Base-by-base conservation (phyloP, 768 basidiomycete species). In the Xerocomus brunneocitrinus region DNA sequence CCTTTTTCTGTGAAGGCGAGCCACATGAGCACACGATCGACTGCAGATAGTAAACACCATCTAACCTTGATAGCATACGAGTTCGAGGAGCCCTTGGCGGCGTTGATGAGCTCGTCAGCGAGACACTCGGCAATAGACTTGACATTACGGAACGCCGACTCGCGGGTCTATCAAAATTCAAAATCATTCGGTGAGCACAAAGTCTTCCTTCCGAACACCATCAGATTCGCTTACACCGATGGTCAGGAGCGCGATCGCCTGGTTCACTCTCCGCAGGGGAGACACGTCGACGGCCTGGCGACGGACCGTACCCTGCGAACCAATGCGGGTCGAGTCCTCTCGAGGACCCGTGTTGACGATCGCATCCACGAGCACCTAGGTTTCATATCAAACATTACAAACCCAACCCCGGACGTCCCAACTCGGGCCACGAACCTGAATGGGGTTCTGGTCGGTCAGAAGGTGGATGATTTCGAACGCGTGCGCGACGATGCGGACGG, bases 381-480 rank as follows among this genome's bases (percentile, higher is more conserved):
- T 25, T 7, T 22, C 47, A 32, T 43, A 24, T 14, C 16, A 28
- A 16, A 50, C 41, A 13, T n/a, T 8, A 50, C 25, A 27, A 22
- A 12, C 25, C 13, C 13, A 8, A 10, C 2, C 2, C 14, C 5
- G 8, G 0, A 8, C 1, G 8, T 12, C 13, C 6, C 9, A n/a
- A 24, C 32, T 25, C 8, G 19, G 4, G 28, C 22, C 8, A 67
- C 84, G 59, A 57, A 93, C 93, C 80, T 99, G 97, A 71, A 99
- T 94, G 58, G 97, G 97, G 81, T 99, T 99, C 78, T 95, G 94
- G 84, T 99, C 97, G 66, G 92, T 93, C 75, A 99, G 90, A 73
- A 99, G 93, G 81, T 98, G 90, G 78, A 98, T 95, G 73, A 99
- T 95, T 79, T 99, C 97, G 73, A 99, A 99, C 34, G 97, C 91